These are phyloP conservation scores for Draba incana DNA, from an alignment of 345 rosid genomes.

Conservation along the genomic window DNA sequence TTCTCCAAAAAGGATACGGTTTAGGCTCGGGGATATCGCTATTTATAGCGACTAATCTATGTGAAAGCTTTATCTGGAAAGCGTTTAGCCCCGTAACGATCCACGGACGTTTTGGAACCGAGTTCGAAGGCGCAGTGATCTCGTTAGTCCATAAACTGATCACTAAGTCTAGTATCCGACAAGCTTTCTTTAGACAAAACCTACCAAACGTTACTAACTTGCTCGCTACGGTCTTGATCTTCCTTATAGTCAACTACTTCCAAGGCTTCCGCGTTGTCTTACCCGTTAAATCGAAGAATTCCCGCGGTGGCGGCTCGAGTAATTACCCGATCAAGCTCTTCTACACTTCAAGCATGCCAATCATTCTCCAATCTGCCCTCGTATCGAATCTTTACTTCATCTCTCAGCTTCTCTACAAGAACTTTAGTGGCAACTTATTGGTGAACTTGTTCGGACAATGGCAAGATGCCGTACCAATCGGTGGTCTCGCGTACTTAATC, in stretches of 20 bases:
- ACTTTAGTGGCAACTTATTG: conserved; percentile 58
- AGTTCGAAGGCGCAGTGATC: conserved; percentile 71
- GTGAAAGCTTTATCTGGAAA: conserved; percentile 69
- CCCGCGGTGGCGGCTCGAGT: conserved; percentile 44
- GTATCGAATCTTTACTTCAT: conserved; percentile 20
- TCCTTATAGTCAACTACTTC: conserved; percentile 50
- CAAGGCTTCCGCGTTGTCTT: conserved; percentile 73
- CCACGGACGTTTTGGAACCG: conserved; percentile 57
- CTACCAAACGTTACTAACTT: conserved; percentile 71
- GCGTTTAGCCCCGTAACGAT: conserved; percentile 70
- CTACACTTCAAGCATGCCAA: conserved; percentile 28
- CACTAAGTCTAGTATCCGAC: conserved; percentile 61
- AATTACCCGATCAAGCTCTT: conserved; percentile 45
- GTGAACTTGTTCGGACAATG: conserved; percentile 67
- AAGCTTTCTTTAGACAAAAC: conserved; percentile 72
- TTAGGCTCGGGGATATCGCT: conserved; percentile 16
- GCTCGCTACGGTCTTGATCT: conserved; percentile 65
- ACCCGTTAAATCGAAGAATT: too few species aligned
- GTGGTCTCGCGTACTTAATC: conserved; percentile 16
- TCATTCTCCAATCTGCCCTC: conserved; percentile 11
- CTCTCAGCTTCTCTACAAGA: conserved; percentile 49
- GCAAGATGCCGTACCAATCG: conserved; percentile 52
- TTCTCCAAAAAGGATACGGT: conserved; percentile 23
- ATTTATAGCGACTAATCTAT: conserved; percentile 36
- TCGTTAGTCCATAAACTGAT: conserved; percentile 67